These are phyloP conservation scores for Venustampulla echinocandica DNA, from an alignment of 495 filamentous ascomycete genomes.

Conservation along the genomic window DNA sequence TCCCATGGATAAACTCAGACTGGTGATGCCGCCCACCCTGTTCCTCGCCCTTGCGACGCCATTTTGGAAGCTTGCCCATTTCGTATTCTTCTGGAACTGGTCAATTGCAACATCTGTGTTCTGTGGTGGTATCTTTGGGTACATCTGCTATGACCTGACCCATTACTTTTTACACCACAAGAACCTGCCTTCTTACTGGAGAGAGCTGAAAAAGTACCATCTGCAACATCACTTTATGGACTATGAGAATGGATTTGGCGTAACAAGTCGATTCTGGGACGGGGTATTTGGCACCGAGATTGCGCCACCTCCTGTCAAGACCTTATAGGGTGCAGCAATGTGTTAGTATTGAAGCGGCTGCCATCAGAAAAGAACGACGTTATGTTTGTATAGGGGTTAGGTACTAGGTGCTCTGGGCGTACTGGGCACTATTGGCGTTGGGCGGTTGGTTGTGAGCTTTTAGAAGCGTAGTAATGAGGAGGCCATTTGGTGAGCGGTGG, in stretches of 20 bases:
- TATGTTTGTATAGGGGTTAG: no score
- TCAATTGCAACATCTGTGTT: constrained; percentile 64
- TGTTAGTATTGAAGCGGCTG: no score
- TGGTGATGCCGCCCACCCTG: constrained; percentile 93
- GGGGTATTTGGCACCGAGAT: constrained; percentile 83
- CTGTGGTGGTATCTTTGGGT: constrained; percentile 91
- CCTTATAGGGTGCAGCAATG: constrained; percentile 4
- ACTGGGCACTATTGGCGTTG: no score
- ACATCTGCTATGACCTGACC: constrained; percentile 91
- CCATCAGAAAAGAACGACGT: no score
- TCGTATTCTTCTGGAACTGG: constrained; percentile 81
- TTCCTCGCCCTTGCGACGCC: constrained; percentile 78
- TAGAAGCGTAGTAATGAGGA: no score
- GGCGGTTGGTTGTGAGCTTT: no score
- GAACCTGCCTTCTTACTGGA: constrained; percentile 82
- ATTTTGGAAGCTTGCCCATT: constrained; percentile 89
- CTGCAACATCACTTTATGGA: constrained; percentile 95
- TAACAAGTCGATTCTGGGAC: constrained; percentile 98
- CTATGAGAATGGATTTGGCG: constrained; percentile 95
- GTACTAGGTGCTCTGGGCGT: no score
- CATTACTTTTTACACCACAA: constrained; percentile 99
- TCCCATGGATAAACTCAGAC: constrained; percentile 92
- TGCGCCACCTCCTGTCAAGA: constrained; percentile 24
- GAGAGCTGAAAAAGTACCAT: constrained; percentile 90
- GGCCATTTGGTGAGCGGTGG: not conserved